Evolutionary conservation across 2,329 filamentous ascomycete species (phyloP).

Genomic region (Talaromyces sp.): DNA sequence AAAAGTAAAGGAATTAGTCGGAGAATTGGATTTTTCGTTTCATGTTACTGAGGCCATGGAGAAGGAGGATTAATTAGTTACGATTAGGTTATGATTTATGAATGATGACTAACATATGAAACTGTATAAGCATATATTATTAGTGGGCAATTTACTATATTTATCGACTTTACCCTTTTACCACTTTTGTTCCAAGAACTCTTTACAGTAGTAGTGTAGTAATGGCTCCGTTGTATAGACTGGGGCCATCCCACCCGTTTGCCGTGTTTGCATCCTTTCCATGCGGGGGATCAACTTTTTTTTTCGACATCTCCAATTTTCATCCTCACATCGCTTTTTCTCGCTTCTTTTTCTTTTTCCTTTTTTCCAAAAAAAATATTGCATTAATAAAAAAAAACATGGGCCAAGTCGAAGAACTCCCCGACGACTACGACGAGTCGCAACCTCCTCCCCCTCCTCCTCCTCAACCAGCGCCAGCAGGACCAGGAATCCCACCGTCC

Average conservation of each 20-base stretch:
- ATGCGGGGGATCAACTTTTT: conserved; percentile 6
- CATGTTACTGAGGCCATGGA: conserved; percentile 34
- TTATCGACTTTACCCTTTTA: too few relatives aligned
- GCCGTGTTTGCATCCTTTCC: conserved; percentile 9
- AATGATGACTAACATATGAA: not conserved
- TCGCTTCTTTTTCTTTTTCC: not conserved
- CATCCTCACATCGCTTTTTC: not conserved
- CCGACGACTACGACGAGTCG: conserved; percentile 46
- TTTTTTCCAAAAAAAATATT: too few relatives aligned
- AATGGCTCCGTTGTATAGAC: not conserved
- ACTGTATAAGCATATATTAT: not conserved
- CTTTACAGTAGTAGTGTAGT: too few relatives aligned
- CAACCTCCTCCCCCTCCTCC: conserved; percentile 30
- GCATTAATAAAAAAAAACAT: conserved; percentile 38
- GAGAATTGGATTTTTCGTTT: conserved; percentile 70
- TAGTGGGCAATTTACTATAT: not conserved
- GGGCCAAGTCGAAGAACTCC: conserved; percentile 49
- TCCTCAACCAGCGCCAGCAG: conserved; percentile 2
- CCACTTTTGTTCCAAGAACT: too few relatives aligned
- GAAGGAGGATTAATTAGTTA: not conserved
- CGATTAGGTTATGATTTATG: not conserved
- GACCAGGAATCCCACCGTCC: conserved; percentile 8
- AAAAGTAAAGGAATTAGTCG: conserved; percentile 62
- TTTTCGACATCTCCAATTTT: not conserved
- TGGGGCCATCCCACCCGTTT: conserved; percentile 4